A percentile compares a stretch with the other conserved stretches of the same genome.
phyloP scores from a whole-genome alignment of 1,139 yeast species.

The Nematodospora anomalae region DNA sequence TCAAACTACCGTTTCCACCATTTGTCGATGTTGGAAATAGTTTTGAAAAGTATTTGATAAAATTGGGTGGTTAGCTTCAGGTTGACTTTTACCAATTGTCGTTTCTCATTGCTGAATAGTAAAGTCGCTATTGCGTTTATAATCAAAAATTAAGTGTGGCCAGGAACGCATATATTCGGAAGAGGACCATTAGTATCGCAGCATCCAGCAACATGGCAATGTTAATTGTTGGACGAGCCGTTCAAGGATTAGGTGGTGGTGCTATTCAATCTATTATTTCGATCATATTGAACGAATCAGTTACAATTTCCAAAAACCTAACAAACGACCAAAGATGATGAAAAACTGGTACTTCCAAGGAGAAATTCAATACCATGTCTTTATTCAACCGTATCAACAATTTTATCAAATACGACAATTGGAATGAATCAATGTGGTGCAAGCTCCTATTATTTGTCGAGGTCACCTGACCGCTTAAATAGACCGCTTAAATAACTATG shows the following conservation, averaged over 20 bases:
- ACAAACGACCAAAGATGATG: too few species aligned
- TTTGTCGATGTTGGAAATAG: too few species aligned
- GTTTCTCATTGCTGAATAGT: slow-evolving; percentile 60
- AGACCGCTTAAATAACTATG: too few species aligned
- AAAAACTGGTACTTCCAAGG: too few species aligned
- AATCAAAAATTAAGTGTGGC: slow-evolving; percentile 49
- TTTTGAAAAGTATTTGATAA: too few species aligned
- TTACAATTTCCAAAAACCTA: slow-evolving; percentile 58
- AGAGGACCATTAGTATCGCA: slow-evolving; percentile 64
- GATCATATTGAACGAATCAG: slow-evolving; percentile 59
- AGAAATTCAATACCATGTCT: slow-evolving; percentile 41
- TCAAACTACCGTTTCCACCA: too few species aligned
- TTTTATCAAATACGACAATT: too few species aligned
- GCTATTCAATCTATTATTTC: slow-evolving; percentile 61
- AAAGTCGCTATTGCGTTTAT: slow-evolving; percentile 61
- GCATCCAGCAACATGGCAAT: slow-evolving; percentile 55
- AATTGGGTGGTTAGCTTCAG: too few species aligned
- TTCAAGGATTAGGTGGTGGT: slow-evolving; percentile 77
- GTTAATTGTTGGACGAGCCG: slow-evolving; percentile 67
- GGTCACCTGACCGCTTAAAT: too few species aligned
- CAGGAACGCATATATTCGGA: slow-evolving; percentile 55
- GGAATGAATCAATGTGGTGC: too few species aligned
- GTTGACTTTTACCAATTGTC: slow-evolving; percentile 60
- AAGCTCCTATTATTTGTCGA: too few species aligned
- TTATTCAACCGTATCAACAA: too few species aligned